Evolutionary conservation across 2,329 filamentous ascomycete genomes (phyloP).

Genomic region (Aspergillus quadricinctus): DNA sequence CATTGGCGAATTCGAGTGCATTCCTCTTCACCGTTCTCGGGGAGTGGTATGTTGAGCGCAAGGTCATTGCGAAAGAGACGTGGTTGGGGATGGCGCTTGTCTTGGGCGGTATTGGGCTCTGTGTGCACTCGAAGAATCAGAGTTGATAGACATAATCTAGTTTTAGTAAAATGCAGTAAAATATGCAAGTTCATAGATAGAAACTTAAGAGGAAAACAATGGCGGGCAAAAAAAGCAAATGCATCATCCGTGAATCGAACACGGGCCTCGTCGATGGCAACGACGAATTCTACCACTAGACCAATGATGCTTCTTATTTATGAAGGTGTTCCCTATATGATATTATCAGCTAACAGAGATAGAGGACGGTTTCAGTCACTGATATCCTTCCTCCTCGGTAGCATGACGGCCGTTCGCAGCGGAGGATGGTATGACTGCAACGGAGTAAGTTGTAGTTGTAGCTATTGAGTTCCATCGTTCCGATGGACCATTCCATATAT

Average conservation of each 20-base stretch:
- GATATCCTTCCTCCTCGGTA: no score
- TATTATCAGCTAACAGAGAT: no score
- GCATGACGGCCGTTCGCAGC: no score
- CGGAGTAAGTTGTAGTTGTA: no score
- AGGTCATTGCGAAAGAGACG: slow-evolving; percentile 82
- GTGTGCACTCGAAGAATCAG: slow-evolving; percentile 59
- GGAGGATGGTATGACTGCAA: no score
- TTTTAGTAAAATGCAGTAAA: neutral
- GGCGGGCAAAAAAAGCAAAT: slow-evolving; percentile 16
- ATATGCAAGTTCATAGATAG: neutral
- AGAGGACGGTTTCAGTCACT: no score
- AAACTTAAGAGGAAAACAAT: neutral
- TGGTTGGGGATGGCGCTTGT: slow-evolving; percentile 78
- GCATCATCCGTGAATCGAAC: slow-evolving; percentile 47
- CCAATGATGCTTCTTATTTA: slow-evolving; percentile 31
- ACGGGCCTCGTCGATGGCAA: slow-evolving; percentile 46
- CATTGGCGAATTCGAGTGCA: slow-evolving; percentile 88
- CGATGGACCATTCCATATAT: no score
- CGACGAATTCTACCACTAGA: slow-evolving; percentile 45
- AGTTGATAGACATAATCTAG: neutral
- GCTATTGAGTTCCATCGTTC: no score
- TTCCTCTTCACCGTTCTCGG: slow-evolving; percentile 95
- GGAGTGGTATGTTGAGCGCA: slow-evolving; percentile 91
- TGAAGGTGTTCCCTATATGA: no score
- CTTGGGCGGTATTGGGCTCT: slow-evolving; percentile 73